Conservation (phyloP, 2,329 filamentous ascomycete species). For the Colletotrichum sp. region DNA sequence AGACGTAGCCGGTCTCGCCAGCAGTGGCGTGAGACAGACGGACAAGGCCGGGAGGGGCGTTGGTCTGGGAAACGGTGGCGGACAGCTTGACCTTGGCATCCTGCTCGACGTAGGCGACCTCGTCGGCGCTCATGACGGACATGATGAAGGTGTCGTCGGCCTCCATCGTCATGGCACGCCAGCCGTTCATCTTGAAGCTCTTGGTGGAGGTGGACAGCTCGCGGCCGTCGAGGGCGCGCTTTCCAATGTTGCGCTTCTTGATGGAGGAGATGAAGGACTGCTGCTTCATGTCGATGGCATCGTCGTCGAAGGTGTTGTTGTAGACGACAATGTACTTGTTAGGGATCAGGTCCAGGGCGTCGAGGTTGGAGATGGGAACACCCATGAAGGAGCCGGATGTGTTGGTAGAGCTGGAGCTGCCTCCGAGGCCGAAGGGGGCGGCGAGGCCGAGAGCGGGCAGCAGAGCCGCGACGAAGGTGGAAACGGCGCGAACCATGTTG, state of each 20-base stretch:
- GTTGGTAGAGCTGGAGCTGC: constrained; percentile 22
- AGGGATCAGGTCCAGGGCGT: constrained; percentile 53
- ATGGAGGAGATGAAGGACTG: constrained; percentile 52
- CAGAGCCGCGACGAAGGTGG: constrained; percentile 26
- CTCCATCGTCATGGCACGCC: constrained; percentile 60
- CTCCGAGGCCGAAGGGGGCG: constrained; percentile 26
- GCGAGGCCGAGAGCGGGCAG: constrained; percentile 26
- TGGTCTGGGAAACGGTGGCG: constrained; percentile 53
- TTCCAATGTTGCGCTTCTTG: constrained; percentile 61
- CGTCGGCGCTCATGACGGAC: constrained; percentile 51
- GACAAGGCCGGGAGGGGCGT: constrained; percentile 57
- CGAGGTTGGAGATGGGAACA: constrained; percentile 55
- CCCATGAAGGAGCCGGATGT: constrained; percentile 37
- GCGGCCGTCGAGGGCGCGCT: constrained; percentile 53
- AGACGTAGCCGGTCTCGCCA: constrained; percentile 48
- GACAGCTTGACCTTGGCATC: constrained; percentile 52
- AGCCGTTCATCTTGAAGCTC: constrained; percentile 51
- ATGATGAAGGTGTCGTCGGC: constrained; percentile 55
- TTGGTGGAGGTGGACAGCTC: constrained; percentile 52
- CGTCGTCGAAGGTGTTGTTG: constrained; percentile 56
- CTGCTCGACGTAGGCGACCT: constrained; percentile 60
- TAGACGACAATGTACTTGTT: constrained; percentile 71
- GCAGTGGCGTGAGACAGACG: constrained; percentile 53
- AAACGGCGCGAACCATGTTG: constrained; percentile 27
- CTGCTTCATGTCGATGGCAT: constrained; percentile 55